Base-by-base conservation (phyloP, 352 stramenopile species). In the Globisporangium parvum region DNA sequence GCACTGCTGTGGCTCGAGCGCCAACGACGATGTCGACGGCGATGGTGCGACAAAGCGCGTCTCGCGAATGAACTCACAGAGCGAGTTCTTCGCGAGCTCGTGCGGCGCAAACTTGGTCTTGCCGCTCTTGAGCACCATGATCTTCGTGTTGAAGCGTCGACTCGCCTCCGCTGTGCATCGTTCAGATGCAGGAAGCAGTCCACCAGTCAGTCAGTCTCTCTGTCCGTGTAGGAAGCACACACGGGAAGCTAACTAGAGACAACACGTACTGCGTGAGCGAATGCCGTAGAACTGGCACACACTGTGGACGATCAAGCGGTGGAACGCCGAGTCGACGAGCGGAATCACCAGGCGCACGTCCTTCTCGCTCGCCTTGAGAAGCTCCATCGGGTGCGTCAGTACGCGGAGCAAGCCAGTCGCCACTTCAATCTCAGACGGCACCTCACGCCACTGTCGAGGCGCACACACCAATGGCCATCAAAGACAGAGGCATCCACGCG, bases 221-320 rank as follows among this genome's bases (percentile, higher is more conserved):
- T 37, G 9, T 49, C 23, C 28, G 21, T 46, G 12, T 41, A 4
- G 6, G 24, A 9, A 17, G 12, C 2, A 51, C 11, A 53, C 12
- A 61, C n/a, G n/a, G n/a, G 37, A 9, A 60, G 26, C 1, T 44
- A 2, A 23, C 44, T 33, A 6, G n/a, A 51, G n/a, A n/a, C 6
- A 2, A 11, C 48, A 77, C 80, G 51, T 66, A 95, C 84, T 94
- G 62, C 80, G 77, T 37, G 86, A 93, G 47, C 78, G 78, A 47
- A 96, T 66, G 48, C 80, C 79, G 40, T 93, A 93, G 59, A 94
- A 96, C 63, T 96, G 86, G 70, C 86, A 96, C 10, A 92, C 71
- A 20, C 75, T 90, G 74, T 96, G 86, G 50, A 96, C 71, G 40
- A 96, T 82, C 42, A 96, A 65, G 24, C 86, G 86, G 57, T 96